A percentile compares a stretch with the other conserved stretches of the same genome.
These are phyloP conservation scores for Pugionium cornutum DNA, from an alignment of 345 rosid genomes.

Conservation along the genomic window DNA sequence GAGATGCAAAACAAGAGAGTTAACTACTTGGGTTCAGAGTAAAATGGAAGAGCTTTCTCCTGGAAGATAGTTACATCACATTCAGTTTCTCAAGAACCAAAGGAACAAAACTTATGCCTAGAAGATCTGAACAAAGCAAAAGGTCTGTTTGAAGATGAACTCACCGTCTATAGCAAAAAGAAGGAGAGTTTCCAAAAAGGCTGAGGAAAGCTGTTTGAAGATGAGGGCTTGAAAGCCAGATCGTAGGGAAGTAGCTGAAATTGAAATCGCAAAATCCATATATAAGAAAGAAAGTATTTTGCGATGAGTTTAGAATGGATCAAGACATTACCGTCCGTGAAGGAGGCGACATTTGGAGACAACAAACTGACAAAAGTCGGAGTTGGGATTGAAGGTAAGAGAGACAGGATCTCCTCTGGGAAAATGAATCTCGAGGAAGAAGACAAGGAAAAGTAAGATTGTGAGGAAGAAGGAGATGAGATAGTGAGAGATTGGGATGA, in stretches of 20 bases:
- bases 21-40: no score
- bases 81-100: not conserved
- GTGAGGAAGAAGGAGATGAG: conserved; percentile 40
- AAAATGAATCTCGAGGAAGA: conserved; percentile 69
- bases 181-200: conserved; percentile 70
- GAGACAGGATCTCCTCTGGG: conserved; percentile 48
- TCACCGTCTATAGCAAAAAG: conserved; percentile 69
- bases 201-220: conserved; percentile 64
- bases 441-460: conserved; percentile 43
- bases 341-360: conserved; percentile 71
- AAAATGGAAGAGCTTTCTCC: no score
- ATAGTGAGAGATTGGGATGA: conserved; percentile 60
- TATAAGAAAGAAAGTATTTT: not conserved
- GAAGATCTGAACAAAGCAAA: conserved; percentile 18
- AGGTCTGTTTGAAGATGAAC: not conserved
- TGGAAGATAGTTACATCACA: no score
- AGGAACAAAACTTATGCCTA: no score
- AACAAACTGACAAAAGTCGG: conserved; percentile 52
- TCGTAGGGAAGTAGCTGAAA: conserved; percentile 69
- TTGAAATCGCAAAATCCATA: not conserved
- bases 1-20: not conserved
- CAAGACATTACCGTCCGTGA: conserved; percentile 57
- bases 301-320: not conserved
- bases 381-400: conserved; percentile 51
- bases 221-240: conserved; percentile 91